phyloP scores from a whole-genome alignment of 192 early-diverging fungal genomes.

The Backusella parvicylindrica region DNA sequence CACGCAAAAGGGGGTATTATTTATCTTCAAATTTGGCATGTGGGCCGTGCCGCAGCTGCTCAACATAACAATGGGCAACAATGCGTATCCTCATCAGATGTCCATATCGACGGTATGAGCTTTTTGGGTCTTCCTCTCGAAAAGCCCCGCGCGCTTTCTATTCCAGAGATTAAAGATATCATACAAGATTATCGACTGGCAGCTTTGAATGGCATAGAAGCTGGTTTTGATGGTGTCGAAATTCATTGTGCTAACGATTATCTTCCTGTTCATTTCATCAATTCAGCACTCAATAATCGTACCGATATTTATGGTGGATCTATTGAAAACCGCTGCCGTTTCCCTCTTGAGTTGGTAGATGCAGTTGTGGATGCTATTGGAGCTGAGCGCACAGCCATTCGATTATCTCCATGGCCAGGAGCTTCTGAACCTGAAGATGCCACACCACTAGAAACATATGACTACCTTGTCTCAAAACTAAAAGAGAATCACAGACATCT shows the following conservation, averaged over 20 bases:
- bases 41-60: slow-evolving; percentile 11
- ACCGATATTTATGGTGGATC: slow-evolving; percentile 43
- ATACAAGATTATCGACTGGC: slow-evolving; percentile 31
- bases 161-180: slow-evolving; percentile 4
- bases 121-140: slow-evolving; percentile 3
- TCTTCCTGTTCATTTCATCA: slow-evolving; percentile 77
- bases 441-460: slow-evolving; percentile 20
- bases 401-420: slow-evolving; percentile 26
- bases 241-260: slow-evolving; percentile 92
- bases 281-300: slow-evolving; percentile 77
- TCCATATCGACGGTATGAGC: slow-evolving; percentile 12
- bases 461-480: slow-evolving; percentile 12
- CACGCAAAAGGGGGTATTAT: slow-evolving; percentile 53
- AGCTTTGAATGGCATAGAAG: slow-evolving; percentile 66
- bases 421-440: slow-evolving; percentile 35
- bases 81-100: slow-evolving; percentile 13
- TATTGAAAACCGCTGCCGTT: slow-evolving; percentile 28
- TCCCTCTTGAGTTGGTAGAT: slow-evolving; percentile 26
- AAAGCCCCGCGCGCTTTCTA: slow-evolving; percentile 14
- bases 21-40: slow-evolving; percentile 54
- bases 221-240: slow-evolving; percentile 88
- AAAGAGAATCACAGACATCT: slow-evolving; percentile 24
- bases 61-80: neutral
- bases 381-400: slow-evolving; percentile 31
- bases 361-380: slow-evolving; percentile 27